Conservation (phyloP, 129 eudicot genomes). For the Silybum marianum region DNA sequence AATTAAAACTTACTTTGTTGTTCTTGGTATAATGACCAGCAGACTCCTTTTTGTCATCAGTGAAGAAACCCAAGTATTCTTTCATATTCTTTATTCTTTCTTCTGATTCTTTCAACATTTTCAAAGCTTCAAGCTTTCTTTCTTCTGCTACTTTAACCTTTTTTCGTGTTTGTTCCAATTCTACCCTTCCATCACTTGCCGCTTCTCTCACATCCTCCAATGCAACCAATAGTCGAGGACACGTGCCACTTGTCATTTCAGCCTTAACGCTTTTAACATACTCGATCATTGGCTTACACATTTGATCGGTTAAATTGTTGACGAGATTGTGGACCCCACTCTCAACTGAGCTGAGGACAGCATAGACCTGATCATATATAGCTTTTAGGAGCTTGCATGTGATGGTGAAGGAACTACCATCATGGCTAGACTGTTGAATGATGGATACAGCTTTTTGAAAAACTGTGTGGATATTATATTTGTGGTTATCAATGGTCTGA, state of each 20-base stretch:
- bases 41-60: slow-evolving; percentile 35
- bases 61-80: slow-evolving; percentile 26
- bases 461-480: slow-evolving; percentile 32
- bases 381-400: slow-evolving; percentile 56
- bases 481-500: slow-evolving; percentile 53
- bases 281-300: slow-evolving; percentile 68
- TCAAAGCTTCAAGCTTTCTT: slow-evolving; percentile 51
- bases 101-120: slow-evolving; percentile 59
- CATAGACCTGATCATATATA: slow-evolving; percentile 43
- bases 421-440: slow-evolving; percentile 49
- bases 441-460: slow-evolving; percentile 51
- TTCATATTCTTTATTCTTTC: slow-evolving; percentile 46
- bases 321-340: slow-evolving; percentile 59
- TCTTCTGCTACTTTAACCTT: slow-evolving; percentile 51
- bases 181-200: slow-evolving; percentile 45
- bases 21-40: slow-evolving; percentile 26
- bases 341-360: slow-evolving; percentile 59
- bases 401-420: slow-evolving; percentile 35
- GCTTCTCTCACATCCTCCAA: slow-evolving; percentile 65
- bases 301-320: slow-evolving; percentile 44
- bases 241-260: slow-evolving; percentile 59
- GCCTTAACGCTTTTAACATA: slow-evolving; percentile 52
- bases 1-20: slow-evolving; percentile 51
- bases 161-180: slow-evolving; percentile 60
- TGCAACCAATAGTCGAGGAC: slow-evolving; percentile 43